Conservation (phyloP, 2,329 filamentous ascomycete genomes). For the Davidsoniella virescens region DNA sequence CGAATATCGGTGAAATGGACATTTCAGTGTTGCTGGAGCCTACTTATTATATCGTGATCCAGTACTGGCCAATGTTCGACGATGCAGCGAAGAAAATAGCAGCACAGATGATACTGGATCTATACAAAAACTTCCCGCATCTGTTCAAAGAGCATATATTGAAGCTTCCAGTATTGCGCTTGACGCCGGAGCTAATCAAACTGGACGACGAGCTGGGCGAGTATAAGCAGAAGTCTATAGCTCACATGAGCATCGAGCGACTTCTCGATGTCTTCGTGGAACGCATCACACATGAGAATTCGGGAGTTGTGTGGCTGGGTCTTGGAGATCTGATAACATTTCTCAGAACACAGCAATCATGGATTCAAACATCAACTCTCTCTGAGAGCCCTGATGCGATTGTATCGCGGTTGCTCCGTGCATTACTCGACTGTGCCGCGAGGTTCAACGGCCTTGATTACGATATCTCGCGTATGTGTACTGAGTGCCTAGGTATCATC, state of each 20-base stretch:
- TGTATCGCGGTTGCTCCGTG: conserved; percentile 54
- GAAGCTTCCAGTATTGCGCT: conserved; percentile 61
- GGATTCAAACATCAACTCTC: conserved; percentile 62
- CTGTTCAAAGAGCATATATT: conserved; percentile 51
- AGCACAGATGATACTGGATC: conserved; percentile 43
- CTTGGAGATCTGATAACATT: conserved; percentile 61
- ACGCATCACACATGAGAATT: conserved; percentile 68
- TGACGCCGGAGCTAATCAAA: conserved; percentile 51
- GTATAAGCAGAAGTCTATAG: conserved; percentile 33
- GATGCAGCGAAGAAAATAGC: conserved; percentile 41
- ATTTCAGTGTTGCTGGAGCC: conserved; percentile 69
- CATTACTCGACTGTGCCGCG: conserved; percentile 70
- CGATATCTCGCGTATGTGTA: conserved; percentile 56
- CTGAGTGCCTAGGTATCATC: conserved; percentile 71
- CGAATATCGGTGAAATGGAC: conserved; percentile 59
- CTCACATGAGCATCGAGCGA: conserved; percentile 18
- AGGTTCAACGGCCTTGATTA: conserved; percentile 55
- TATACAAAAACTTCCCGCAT: conserved; percentile 46
- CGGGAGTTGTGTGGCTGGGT: conserved; percentile 68
- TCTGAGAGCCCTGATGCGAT: conserved; percentile 71
- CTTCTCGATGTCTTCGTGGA: conserved; percentile 42
- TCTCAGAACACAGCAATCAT: conserved; percentile 55
- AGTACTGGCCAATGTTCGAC: conserved; percentile 59
- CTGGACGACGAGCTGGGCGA: conserved; percentile 44
- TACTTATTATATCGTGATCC: conserved; percentile 72